Percentiles rank a stretch among this genome's conserved stretches.
Conservation (phyloP, 2,329 filamentous ascomycete genomes). For the Hortaea sp. region DNA sequence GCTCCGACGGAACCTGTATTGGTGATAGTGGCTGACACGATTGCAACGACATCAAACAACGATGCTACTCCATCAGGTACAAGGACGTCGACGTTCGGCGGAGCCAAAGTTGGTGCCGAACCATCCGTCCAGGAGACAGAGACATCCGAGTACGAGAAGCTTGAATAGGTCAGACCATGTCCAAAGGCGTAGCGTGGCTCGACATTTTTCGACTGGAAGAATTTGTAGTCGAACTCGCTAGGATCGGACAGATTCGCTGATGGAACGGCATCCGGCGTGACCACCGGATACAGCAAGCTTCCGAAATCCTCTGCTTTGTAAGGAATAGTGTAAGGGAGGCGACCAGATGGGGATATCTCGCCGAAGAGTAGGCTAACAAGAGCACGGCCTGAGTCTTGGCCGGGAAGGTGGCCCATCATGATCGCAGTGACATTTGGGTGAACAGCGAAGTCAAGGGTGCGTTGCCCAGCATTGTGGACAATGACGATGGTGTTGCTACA, state of each 20-base stretch:
- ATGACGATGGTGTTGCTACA: conserved; percentile 46
- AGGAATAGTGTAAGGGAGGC: conserved; percentile 20
- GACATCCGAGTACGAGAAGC: conserved; percentile 39
- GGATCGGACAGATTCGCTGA: conserved; percentile 33
- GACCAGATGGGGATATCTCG: conserved; percentile 18
- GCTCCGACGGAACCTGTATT: conserved; percentile 51
- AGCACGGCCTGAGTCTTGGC: conserved; percentile 19
- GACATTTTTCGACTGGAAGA: conserved; percentile 69
- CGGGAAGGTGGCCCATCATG: conserved; percentile 19
- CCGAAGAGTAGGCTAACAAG: conserved; percentile 22
- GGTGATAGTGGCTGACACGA: conserved; percentile 45
- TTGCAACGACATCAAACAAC: conserved; percentile 53
- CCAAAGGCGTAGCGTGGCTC: conserved; percentile 78
- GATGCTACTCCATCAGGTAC: conserved; percentile 26
- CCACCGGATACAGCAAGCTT: conserved; percentile 4
- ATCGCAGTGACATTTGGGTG: conserved; percentile 24
- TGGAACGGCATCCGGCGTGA: background rate
- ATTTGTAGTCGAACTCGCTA: conserved; percentile 82
- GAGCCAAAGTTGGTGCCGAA: background rate
- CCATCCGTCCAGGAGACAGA: background rate
- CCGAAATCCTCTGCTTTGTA: conserved; percentile 21
- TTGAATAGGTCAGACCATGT: conserved; percentile 73
- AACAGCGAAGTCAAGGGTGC: conserved; percentile 18
- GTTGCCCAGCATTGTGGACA: conserved; percentile 31
- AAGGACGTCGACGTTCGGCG: background rate